A percentile compares a stretch with the other conserved stretches of the same genome.
phyloP scores from a whole-genome alignment of 1,139 yeast species.

The Geotrichum carabidarum region DNA sequence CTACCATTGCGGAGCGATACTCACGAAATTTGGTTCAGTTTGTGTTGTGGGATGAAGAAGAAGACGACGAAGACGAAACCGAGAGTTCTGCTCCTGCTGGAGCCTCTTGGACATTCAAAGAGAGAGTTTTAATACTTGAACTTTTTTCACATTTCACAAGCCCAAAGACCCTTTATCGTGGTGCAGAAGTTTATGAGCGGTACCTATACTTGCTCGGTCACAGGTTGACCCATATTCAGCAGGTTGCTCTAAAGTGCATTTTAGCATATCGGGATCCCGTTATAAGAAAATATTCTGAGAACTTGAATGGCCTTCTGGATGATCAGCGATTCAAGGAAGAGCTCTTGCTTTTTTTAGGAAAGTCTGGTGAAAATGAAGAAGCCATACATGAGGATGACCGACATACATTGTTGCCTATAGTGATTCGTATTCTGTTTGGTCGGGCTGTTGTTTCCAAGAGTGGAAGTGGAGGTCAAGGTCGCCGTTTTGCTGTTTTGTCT shows the following conservation, averaged over 20 bases:
- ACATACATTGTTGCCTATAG: constrained; percentile 58
- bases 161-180: constrained; percentile 50
- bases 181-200: constrained; percentile 51
- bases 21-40: constrained; percentile 52
- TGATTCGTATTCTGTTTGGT: constrained; percentile 79
- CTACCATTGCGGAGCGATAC: constrained; percentile 63
- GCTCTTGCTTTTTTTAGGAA: constrained; percentile 55
- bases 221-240: constrained; percentile 59
- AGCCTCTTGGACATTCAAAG: constrained; percentile 54
- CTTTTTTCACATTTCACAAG: constrained; percentile 62
- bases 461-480: constrained; percentile 59
- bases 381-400: constrained; percentile 60
- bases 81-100: constrained; percentile 25
- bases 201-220: constrained; percentile 58
- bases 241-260: constrained; percentile 66
- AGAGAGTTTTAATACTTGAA: constrained; percentile 55
- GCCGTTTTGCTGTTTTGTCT: constrained; percentile 71
- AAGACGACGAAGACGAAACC: constrained; percentile 33
- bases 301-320: constrained; percentile 68
- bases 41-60: constrained; percentile 31
- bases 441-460: constrained; percentile 54
- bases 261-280: constrained; percentile 57
- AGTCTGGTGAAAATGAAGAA: constrained; percentile 44
- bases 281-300: constrained; percentile 65
- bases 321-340: constrained; percentile 85